phyloP scores from a whole-genome alignment of 768 basidiomycete genomes.

The Agrocybe praecox region DNA sequence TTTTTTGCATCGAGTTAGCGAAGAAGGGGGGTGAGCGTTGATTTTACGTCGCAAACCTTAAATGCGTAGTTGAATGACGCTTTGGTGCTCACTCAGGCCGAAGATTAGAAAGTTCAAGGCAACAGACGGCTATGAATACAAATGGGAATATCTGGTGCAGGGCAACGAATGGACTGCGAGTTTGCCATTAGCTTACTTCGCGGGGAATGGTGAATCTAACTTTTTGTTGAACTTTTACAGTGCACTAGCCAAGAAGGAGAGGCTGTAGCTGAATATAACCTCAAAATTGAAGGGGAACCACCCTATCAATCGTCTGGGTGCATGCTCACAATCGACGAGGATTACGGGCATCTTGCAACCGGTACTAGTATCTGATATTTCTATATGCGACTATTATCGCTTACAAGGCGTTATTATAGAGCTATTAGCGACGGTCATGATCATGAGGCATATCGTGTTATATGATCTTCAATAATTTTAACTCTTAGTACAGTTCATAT shows the following conservation, averaged over 20 bases:
- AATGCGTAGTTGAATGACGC: no score
- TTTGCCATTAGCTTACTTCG: conserved; percentile 14
- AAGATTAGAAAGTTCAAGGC: conserved; percentile 54
- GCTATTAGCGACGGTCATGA: conserved; percentile 58
- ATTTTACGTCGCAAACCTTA: no score
- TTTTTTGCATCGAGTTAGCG: conserved; percentile 49
- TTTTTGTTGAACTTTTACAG: no score
- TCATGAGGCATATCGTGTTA: conserved; percentile 63
- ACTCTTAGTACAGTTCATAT: no score
- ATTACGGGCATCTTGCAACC: conserved; percentile 53
- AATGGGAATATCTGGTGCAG: conserved; percentile 52
- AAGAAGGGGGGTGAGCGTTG: conserved; percentile 42
- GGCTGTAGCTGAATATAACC: conserved; percentile 61
- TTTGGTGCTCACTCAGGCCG: conserved; percentile 37
- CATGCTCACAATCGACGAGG: conserved; percentile 64
- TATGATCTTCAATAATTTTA: conserved; percentile 23
- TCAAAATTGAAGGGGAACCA: conserved; percentile 57
- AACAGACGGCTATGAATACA: conserved; percentile 62
- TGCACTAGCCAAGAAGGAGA: conserved; percentile 55
- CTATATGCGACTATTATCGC: neutral
- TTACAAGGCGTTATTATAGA: conserved; percentile 41
- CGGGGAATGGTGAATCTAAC: no score
- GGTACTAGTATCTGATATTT: conserved; percentile 41
- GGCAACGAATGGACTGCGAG: conserved; percentile 71
- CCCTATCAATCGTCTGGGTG: conserved; percentile 61